Evolutionary conservation across 75 land plant genomes (phyloP).

Genomic region (Cryptomeria japonica): DNA sequence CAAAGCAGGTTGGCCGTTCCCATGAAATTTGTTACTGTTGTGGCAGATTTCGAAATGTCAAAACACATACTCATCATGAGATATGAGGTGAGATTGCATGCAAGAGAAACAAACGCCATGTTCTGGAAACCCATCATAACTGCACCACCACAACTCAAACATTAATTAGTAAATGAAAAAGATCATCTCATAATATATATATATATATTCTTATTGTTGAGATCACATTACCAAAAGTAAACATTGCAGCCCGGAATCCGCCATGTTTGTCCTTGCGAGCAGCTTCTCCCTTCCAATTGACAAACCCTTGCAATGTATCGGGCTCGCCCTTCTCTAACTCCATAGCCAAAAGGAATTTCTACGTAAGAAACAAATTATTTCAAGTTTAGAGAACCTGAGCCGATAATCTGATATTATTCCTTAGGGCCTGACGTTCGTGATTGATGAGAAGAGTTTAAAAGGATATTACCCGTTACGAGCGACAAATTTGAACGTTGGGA

Average conservation of each 20-base stretch:
- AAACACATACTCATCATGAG: conserved; percentile 44
- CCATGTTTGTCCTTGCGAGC: background rate
- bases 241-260: background rate
- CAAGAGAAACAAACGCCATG: conserved; percentile 44
- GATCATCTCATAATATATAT: too few relatives aligned
- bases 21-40: conserved; percentile 57
- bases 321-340: background rate
- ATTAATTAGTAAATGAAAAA: too few relatives aligned
- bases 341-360: background rate
- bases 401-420: too few relatives aligned
- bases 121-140: conserved; percentile 55
- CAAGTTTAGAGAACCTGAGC: background rate
- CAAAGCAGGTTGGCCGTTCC: conserved; percentile 48
- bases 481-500: background rate
- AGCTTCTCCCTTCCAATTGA: background rate
- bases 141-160: conserved; percentile 12
- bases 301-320: background rate
- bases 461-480: background rate
- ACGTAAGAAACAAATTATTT: too few relatives aligned
- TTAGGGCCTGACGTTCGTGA: too few relatives aligned
- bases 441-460: background rate
- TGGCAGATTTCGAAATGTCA: conserved; percentile 38
- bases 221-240: background rate
- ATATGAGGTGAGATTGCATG: conserved; percentile 48
- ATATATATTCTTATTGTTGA: too few relatives aligned